Base-by-base conservation (phyloP, 495 filamentous ascomycete species). In the Talaromyces ruber region DNA sequence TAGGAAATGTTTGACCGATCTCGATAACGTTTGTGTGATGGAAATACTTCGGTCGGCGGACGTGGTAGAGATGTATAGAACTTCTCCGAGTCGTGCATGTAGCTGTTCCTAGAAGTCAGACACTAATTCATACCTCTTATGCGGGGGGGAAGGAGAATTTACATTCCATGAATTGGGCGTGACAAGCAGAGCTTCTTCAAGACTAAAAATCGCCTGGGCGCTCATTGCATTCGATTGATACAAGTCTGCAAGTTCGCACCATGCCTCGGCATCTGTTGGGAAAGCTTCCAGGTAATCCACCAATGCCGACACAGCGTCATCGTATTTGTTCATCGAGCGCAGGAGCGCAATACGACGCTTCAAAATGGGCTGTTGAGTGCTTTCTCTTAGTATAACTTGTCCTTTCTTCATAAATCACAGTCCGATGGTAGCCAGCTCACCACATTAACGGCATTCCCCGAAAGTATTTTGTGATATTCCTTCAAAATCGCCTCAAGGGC, bases 111-210 rank as follows among this genome's bases (percentile, higher is more conserved):
- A 8, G 24, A 28, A 6, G 58, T 61, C 63, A 74, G 67, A 74
- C 66, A 66, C 62, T 57, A 5, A 9, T 28, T 53, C 37, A 43
- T 50, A 18, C 26, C 5, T 34, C 28, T 64, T 64, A 28, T 59
- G 51, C 63, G 67, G 71, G 51, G 24, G 22, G 54, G 54, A 37
- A 47, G 8, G 30, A 22, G 45, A 29, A 76, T 88, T 66, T 72
- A 94, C 91, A 80, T 91, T 97, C 91, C 95, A 98, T 28, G 94
- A 90, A 77, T 95, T 92, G 9, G 94, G 93, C n/a, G 85, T 83
- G 62, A 96, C 80, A 37, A 98, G 75, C 32, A 98, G 71, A 45
- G 94, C 90, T 71, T 98, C 94, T 69, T 98, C 95, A 39, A 96
- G 76, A 64, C 93, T 87, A 72, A 88, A 98, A 53, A 93, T 84